Base-by-base conservation (phyloP, 805 yeast species). In the Teunomyces gatunensis region DNA sequence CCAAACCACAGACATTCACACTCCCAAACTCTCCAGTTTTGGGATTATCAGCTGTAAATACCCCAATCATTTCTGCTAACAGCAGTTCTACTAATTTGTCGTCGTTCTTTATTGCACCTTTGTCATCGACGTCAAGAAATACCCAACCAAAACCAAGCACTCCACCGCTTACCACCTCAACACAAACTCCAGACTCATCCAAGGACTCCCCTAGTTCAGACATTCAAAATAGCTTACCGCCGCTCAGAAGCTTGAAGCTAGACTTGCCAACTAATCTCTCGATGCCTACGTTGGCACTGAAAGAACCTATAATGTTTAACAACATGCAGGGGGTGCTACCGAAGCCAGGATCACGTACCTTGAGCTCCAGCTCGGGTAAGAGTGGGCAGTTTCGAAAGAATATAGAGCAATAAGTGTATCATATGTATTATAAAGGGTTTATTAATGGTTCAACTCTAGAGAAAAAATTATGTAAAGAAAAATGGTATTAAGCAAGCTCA, bases 161-260 rank as follows among this genome's bases (percentile, higher is more conserved):
- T 7, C 51, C 48, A n/a, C 48, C 48, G n/a, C 25, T 34, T 27
- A 29, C 21, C 32, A 27, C 35, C 6, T n/a, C 35, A 15, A 7
- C 27, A 11, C 34, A 32, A 13, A 32, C 15, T 32, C 20, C 34
- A 29, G 39, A 46, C 54, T 15, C 55, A 54, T 39, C 56, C 37
- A 46, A 43, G 46, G 20, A 23, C 36, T 35, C 51, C 36, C 43
- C 47, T 50, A 13, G 36, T 12, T 36, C 53, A 36, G 42, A 47
- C 48, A 28, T 27, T 36, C 44, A 52, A 56, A 28, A 54, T 44
- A 52, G 57, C 39, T 64, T 79, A 40, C 84, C 84, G 0, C 73
- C 83, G 17, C 61, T 79, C 42, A 61, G 80, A 43, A 74, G 81
- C 32, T 67, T 79, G 57, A 76, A 78, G 46, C 65, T 79, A 33